Conservation (phyloP, 2,329 filamentous ascomycete genomes). For the Fusarium denticulatum region DNA sequence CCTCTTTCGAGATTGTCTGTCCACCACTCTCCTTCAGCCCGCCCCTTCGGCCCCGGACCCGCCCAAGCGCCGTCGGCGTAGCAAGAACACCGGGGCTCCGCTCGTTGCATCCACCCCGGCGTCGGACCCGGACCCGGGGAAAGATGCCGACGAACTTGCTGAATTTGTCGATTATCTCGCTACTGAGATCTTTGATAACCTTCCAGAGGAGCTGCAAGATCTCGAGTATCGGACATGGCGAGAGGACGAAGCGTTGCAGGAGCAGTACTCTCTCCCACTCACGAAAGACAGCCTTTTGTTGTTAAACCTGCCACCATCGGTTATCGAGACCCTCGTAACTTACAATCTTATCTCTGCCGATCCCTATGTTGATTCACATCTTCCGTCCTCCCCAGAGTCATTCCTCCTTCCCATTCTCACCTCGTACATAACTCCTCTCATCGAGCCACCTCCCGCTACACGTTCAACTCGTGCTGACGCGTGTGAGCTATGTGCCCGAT, state of each 20-base stretch:
- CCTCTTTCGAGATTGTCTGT: constrained; percentile 79
- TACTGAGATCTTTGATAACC: constrained; percentile 70
- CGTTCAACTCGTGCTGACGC: constrained; percentile 62
- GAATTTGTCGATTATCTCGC: constrained; percentile 88
- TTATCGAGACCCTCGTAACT: constrained; percentile 73
- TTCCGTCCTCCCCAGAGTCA: constrained; percentile 54
- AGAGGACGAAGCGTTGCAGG: constrained; percentile 55
- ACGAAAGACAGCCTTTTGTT: constrained; percentile 61
- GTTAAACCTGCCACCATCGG: constrained; percentile 62
- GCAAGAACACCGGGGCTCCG: constrained; percentile 31
- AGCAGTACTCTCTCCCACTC: constrained; percentile 67
- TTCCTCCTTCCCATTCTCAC: constrained; percentile 73
- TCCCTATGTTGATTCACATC: constrained; percentile 45
- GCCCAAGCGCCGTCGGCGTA: constrained; percentile 55
- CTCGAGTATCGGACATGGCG: constrained; percentile 68
- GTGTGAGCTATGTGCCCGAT: constrained; percentile 81
- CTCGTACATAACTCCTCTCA: constrained; percentile 67
- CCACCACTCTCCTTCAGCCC: constrained; percentile 72
- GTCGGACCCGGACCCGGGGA: constrained; percentile 25
- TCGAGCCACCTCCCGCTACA: constrained; percentile 72
- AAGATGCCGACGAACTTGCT: constrained; percentile 72
- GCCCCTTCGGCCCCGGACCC: constrained; percentile 58
- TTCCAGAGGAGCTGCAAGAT: constrained; percentile 69
- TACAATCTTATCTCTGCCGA: constrained; percentile 70
- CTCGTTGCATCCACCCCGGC: constrained; percentile 17